Conservation (phyloP, 257 asterid genomes). For the Solanum sparsipilum region DNA sequence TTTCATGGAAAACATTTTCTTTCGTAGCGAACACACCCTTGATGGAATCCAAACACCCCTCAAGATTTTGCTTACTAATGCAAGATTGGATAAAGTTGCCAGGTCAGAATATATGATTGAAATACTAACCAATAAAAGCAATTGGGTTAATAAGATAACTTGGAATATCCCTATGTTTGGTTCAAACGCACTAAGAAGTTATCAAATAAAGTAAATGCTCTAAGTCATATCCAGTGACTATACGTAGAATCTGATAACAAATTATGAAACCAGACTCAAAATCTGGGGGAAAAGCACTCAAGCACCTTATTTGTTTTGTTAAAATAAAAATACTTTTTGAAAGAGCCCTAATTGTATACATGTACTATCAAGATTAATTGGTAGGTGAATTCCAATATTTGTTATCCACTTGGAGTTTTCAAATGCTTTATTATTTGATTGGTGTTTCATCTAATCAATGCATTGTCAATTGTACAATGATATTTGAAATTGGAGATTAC, state of each 20-base stretch:
- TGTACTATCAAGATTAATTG: background rate
- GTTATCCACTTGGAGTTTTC: background rate
- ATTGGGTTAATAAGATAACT: background rate
- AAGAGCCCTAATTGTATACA: background rate
- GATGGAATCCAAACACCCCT: background rate
- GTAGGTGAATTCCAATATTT: conserved; percentile 7
- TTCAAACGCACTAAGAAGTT: background rate
- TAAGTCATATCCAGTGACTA: background rate
- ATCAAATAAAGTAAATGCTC: background rate
- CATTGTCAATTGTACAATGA: background rate
- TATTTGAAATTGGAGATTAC: background rate
- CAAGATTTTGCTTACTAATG: background rate
- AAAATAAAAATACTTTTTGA: background rate
- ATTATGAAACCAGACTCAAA: background rate
- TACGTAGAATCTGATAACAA: background rate
- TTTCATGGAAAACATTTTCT: background rate
- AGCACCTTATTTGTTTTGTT: background rate
- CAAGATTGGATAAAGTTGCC: background rate
- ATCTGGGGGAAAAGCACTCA: background rate
- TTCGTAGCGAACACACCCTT: background rate
- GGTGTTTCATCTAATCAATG: background rate
- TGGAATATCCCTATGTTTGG: background rate
- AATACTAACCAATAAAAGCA: background rate
- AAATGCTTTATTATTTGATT: background rate
- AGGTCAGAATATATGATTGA: background rate